Evolutionary conservation across 805 yeast species (phyloP).

Genomic region (Cyberlindnera meyerae): DNA sequence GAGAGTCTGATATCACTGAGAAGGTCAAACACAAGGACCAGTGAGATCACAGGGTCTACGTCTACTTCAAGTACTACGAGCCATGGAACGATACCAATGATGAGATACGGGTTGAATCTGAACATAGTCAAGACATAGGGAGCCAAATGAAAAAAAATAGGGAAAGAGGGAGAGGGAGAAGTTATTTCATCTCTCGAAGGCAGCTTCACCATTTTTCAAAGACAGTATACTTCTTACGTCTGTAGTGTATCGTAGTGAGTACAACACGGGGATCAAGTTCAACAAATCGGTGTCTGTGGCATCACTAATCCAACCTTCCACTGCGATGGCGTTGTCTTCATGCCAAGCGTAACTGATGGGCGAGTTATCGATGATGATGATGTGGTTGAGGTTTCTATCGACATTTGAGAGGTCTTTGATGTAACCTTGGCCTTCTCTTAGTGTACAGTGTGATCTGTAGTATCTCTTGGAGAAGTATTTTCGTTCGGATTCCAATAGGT

Average conservation of each 20-base stretch:
- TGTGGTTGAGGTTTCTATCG: conserved; percentile 53
- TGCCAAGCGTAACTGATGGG: conserved; percentile 84
- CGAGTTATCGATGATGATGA: conserved; percentile 85
- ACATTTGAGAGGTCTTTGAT: conserved; percentile 62
- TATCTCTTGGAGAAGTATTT: conserved; percentile 52
- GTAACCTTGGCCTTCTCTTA: conserved; percentile 77
- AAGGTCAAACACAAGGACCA: conserved; percentile 6
- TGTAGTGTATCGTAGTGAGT: conserved; percentile 69
- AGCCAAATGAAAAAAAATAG: too few species aligned
- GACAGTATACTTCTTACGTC: conserved; percentile 81
- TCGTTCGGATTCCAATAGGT: conserved; percentile 74
- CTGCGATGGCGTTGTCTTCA: conserved; percentile 83
- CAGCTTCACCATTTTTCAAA: conserved; percentile 65
- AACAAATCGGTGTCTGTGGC: conserved; percentile 84
- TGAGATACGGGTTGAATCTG: conserved; percentile 44
- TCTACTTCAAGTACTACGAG: conserved; percentile 3
- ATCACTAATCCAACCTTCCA: conserved; percentile 98
- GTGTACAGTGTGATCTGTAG: conserved; percentile 77
- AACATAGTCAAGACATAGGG: conserved; percentile 58
- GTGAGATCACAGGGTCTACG: conserved; percentile 4
- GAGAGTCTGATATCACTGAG: conserved; percentile 9
- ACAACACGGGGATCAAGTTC: conserved; percentile 73
- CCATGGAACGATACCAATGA: background rate
- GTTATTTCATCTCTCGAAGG: conserved; percentile 41
- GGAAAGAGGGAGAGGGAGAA: too few species aligned